Conservation (phyloP, 2,329 filamentous ascomycete species). For the Cephalotrichum gorgonifer region DNA sequence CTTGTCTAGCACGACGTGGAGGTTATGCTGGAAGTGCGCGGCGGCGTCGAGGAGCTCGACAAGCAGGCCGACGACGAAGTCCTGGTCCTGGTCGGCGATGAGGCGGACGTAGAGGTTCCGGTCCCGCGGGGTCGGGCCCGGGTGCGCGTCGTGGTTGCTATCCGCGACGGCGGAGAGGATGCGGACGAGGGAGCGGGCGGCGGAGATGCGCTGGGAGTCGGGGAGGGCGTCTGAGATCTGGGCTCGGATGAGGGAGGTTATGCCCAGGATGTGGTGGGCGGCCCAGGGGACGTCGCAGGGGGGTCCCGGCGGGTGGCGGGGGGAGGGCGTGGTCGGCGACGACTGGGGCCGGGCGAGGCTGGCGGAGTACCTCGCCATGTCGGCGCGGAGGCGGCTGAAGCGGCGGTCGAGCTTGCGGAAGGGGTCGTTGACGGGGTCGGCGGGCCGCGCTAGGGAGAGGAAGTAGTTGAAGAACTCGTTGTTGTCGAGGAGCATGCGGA, state of each 20-base stretch:
- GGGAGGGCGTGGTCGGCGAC: background rate
- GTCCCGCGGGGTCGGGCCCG: constrained; percentile 16
- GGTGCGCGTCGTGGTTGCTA: constrained; percentile 26
- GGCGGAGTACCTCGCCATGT: constrained; percentile 25
- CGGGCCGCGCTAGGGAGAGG: constrained; percentile 30
- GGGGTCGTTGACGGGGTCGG: constrained; percentile 31
- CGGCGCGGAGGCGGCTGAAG: constrained; percentile 32
- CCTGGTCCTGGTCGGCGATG: constrained; percentile 29
- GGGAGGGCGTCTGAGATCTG: constrained; percentile 28
- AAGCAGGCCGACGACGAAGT: constrained; percentile 36
- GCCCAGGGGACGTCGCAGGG: constrained; percentile 36
- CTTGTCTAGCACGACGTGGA: constrained; percentile 21
- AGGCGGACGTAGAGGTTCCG: constrained; percentile 38
- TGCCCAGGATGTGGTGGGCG: constrained; percentile 31
- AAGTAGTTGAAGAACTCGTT: constrained; percentile 45
- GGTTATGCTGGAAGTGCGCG: constrained; percentile 28
- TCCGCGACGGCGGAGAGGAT: constrained; percentile 34
- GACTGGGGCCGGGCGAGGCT: background rate
- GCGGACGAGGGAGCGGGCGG: constrained; percentile 35
- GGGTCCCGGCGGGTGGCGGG: background rate
- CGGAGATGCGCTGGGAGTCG: constrained; percentile 28
- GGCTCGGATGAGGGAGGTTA: constrained; percentile 30
- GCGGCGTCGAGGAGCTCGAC: constrained; percentile 31
- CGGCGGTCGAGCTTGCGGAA: constrained; percentile 39
- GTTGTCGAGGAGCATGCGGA: constrained; percentile 43